Evolutionary conservation across 345 rosid genomes (phyloP).

Genomic region (Ceriops zippeliana): DNA sequence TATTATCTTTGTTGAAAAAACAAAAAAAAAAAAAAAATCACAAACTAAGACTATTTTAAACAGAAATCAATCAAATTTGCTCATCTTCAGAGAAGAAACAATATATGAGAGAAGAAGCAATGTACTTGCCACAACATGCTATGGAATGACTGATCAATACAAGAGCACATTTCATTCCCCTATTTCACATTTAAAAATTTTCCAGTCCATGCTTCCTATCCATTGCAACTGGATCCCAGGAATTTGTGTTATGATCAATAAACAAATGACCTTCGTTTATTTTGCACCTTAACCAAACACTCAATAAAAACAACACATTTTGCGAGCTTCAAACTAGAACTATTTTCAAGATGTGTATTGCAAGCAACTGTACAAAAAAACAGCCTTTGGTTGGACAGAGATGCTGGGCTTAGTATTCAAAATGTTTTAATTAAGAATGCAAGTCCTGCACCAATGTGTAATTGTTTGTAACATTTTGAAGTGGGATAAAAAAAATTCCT

Average conservation of each 20-base stretch:
- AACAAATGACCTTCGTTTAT: background rate
- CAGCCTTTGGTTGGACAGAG: background rate
- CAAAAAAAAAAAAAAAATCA: too few relatives aligned
- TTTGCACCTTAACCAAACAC: background rate
- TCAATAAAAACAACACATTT: background rate
- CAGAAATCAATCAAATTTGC: background rate
- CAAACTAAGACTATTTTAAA: background rate
- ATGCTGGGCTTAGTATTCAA: background rate
- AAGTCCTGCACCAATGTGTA: background rate
- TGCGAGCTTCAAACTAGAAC: background rate
- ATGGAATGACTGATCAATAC: background rate
- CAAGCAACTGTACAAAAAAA: background rate
- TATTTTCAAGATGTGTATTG: background rate
- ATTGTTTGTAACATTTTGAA: background rate
- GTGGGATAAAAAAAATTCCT: background rate
- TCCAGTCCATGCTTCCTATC: background rate
- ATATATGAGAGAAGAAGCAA: background rate
- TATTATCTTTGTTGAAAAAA: too few relatives aligned
- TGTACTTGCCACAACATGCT: background rate
- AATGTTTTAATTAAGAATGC: background rate
- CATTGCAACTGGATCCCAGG: background rate
- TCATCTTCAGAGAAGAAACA: background rate
- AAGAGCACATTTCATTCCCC: background rate
- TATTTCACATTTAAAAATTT: background rate
- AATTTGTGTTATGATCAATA: background rate